Evolutionary conservation across 2,329 filamentous ascomycete genomes (phyloP).

Genomic region (Sporothrix curviconia): DNA sequence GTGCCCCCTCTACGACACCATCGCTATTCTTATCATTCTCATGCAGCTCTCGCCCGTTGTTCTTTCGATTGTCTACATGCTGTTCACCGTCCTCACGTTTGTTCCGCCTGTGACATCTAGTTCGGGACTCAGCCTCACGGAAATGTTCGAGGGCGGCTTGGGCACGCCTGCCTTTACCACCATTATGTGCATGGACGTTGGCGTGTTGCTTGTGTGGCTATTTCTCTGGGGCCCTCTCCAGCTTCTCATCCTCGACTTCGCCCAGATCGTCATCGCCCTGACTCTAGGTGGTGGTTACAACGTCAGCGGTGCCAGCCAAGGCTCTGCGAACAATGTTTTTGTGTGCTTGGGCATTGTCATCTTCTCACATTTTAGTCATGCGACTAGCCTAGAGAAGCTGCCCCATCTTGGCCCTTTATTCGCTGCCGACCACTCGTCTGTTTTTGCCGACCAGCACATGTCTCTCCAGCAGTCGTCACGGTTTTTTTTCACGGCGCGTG

Average conservation of each 20-base stretch:
- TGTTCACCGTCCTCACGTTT: constrained; percentile 90
- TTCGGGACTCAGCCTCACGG: constrained; percentile 74
- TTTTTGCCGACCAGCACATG: constrained; percentile 38
- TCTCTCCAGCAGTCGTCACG: constrained; percentile 39
- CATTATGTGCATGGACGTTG: constrained; percentile 73
- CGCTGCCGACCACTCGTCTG: constrained; percentile 27
- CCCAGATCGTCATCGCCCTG: constrained; percentile 87
- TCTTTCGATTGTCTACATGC: constrained; percentile 80
- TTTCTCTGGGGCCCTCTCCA: constrained; percentile 83
- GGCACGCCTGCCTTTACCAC: constrained; percentile 82
- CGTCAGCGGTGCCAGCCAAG: constrained; percentile 49
- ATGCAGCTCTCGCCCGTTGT: constrained; percentile 86
- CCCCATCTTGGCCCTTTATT: constrained; percentile 34
- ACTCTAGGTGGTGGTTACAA: constrained; percentile 71
- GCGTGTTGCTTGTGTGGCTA: constrained; percentile 79
- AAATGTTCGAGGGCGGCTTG: constrained; percentile 82
- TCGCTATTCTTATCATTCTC: constrained; percentile 92
- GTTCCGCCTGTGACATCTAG: constrained; percentile 75
- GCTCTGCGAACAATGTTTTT: constrained; percentile 64
- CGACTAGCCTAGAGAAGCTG: constrained; percentile 38
- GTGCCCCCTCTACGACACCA: constrained; percentile 87
- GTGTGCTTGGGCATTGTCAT: constrained; percentile 64
- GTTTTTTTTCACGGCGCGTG: constrained; percentile 47
- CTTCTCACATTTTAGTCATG: constrained; percentile 44
- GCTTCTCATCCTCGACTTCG: constrained; percentile 80